Conservation (phyloP, 352 stramenopile genomes). For the Pythium periplocum region DNA sequence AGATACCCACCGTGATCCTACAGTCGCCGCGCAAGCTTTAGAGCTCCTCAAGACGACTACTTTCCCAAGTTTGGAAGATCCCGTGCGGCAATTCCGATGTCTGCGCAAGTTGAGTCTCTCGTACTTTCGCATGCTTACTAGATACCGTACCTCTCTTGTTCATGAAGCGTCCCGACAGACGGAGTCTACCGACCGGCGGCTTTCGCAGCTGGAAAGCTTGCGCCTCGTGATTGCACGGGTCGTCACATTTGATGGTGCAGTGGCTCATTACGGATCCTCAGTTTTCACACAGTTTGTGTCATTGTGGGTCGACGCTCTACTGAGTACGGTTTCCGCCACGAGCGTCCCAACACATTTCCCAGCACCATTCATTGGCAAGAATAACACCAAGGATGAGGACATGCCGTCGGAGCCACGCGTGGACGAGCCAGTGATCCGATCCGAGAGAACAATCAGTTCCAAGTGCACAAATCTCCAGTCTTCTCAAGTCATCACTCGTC, state of each 20-base stretch:
- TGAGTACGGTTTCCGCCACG: conserved; percentile 51
- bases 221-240: conserved; percentile 50
- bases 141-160: conserved; percentile 43
- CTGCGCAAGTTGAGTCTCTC: conserved; percentile 45
- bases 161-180: conserved; percentile 7
- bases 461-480: conserved; percentile 80
- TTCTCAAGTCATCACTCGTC: conserved; percentile 65
- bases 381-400: not conserved
- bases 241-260: conserved; percentile 42
- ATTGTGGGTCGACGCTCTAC: conserved; percentile 61
- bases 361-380: conserved; percentile 9
- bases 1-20: conserved; percentile 19
- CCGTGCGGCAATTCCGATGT: conserved; percentile 68
- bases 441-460: conserved; percentile 73
- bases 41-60: conserved; percentile 42
- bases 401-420: too few relatives aligned
- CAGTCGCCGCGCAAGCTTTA: conserved; percentile 42
- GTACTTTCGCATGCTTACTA: conserved; percentile 53
- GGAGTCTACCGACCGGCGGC: conserved; percentile 6
- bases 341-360: conserved; percentile 76
- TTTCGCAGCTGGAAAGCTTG: conserved; percentile 28
- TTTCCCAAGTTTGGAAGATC: conserved; percentile 67
- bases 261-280: conserved; percentile 63
- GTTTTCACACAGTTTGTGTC: conserved; percentile 62
- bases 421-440: conserved; percentile 34